Evolutionary conservation across 2,329 filamentous ascomycete species (phyloP), one percentile per base, ranked within the genome.

Genomic region (Claviceps arundinis): DNA sequence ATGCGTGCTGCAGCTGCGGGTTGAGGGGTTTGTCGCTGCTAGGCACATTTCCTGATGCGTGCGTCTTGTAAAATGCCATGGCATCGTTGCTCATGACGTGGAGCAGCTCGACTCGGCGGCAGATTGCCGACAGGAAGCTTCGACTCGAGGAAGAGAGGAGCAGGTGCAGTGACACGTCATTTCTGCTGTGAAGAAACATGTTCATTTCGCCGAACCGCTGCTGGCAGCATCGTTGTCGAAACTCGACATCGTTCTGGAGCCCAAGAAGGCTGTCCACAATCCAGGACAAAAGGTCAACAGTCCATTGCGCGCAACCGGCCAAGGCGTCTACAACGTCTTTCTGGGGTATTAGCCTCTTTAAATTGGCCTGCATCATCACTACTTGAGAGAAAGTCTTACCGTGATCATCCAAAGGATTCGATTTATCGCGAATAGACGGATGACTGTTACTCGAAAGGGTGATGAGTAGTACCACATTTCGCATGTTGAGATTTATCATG

Each of bases 271-370:
- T 72, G 58, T 84, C 78, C n/a, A 72, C 70, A 11, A 84, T 64
- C 78, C 80, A 84, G 2, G 76, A 72, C 46, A 84, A 66, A 14
- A 94, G 72, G 55, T 91, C 84, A 38, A 89, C 73, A 0, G 80
- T 80, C 90, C 90, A 96, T 61, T 79, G 83, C 4, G 85, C 80
- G 51, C 89, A 85, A 22, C 87, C 87, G 5, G 83, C 77, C 11
- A 94, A 71, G 45, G 83, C 79, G 42, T 82, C 79, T 2, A 91
- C 78, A 13, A 88, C 80, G 62, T 91, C 87, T 81, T 50, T 13
- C 13, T n/a, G n/a, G 17, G 19, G 3, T 3, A 19, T 40, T 51
- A 54, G 2, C 17, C 7, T 41, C 13, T 17, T 17, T 34, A 14
- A n/a, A 45, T 11, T 19, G 19, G 26, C n/a, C 24, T 40, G 41